These are phyloP conservation scores for Metahyphopichia silvanorum DNA, from an alignment of 805 yeast species.

Conservation along the genomic window DNA sequence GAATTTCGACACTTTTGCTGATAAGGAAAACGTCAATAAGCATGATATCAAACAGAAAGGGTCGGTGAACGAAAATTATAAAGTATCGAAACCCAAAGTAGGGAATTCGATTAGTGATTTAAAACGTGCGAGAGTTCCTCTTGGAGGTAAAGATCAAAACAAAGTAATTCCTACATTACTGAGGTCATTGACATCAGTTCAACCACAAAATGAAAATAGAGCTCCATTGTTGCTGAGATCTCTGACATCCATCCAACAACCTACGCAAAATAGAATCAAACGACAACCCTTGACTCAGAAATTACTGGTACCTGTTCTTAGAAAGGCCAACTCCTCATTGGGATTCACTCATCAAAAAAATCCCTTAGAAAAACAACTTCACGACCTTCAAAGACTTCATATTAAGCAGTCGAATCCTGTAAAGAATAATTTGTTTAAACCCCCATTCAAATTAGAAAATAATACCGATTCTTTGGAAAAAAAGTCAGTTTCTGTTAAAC, in stretches of 20 bases:
- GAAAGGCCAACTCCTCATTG: conserved; percentile 34
- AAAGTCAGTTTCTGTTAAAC: conserved; percentile 1
- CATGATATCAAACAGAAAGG: background rate
- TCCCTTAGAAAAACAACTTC: no score
- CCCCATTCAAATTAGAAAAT: no score
- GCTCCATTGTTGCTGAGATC: no score
- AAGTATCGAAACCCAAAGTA: conserved; percentile 3
- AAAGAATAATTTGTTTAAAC: background rate
- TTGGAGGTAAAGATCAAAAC: conserved; percentile 40
- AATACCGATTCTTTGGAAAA: conserved; percentile 8
- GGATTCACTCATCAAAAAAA: conserved; percentile 24
- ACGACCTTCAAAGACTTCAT: background rate
- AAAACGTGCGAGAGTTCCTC: conserved; percentile 26
- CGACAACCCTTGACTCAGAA: conserved; percentile 4
- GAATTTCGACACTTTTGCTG: no score
- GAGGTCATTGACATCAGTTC: conserved; percentile 25
- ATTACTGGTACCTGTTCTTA: conserved; percentile 26
- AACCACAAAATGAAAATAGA: background rate
- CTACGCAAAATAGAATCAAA: conserved; percentile 4
- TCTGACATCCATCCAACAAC: conserved; percentile 1
- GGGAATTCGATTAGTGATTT: background rate
- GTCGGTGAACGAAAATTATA: conserved; percentile 4
- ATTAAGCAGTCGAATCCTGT: background rate
- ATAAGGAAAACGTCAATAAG: conserved; percentile 9
- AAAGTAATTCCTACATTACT: conserved; percentile 21